These are phyloP conservation scores for Lactuca saligna DNA, from an alignment of 129 eudicot species.

Conservation along the genomic window DNA sequence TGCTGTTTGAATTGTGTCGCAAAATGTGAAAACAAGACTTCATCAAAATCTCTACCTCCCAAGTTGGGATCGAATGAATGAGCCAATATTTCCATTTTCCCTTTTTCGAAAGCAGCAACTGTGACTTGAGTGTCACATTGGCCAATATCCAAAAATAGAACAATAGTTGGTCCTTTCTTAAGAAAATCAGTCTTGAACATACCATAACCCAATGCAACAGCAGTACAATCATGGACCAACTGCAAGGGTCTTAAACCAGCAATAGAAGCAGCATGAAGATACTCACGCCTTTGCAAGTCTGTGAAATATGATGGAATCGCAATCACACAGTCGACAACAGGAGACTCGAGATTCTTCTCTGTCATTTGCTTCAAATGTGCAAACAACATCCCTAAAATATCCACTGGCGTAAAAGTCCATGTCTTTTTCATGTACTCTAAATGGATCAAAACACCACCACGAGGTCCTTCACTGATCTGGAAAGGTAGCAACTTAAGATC, in stretches of 20 bases:
- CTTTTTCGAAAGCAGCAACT: conserved; percentile 61
- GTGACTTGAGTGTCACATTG: conserved; percentile 84
- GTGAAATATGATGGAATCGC: conserved; percentile 85
- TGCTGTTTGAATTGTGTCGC: conserved; percentile 54
- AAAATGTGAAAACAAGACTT: conserved; percentile 67
- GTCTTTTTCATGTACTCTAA: conserved; percentile 52
- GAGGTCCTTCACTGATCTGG: conserved; percentile 57
- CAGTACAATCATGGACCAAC: conserved; percentile 87
- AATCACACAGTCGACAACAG: conserved; percentile 64
- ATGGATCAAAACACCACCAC: conserved; percentile 77
- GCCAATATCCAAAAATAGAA: conserved; percentile 83
- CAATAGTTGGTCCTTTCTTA: conserved; percentile 35
- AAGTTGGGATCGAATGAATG: conserved; percentile 72
- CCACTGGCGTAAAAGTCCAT: conserved; percentile 65
- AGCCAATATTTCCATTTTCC: conserved; percentile 62
- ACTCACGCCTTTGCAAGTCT: conserved; percentile 68
- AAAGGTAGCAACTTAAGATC: conserved; percentile 73
- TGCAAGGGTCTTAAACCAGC: conserved; percentile 68
- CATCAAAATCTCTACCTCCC: conserved; percentile 95
- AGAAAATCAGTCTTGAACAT: conserved; percentile 67
- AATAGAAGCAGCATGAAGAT: conserved; percentile 69
- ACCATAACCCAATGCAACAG: conserved; percentile 85
- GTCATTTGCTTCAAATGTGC: conserved; percentile 65
- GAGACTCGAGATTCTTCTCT: conserved; percentile 56
- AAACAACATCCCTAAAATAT: conserved; percentile 77